Conservation (phyloP, 2,329 filamentous ascomycete genomes). For the Fusarium haematococcum region DNA sequence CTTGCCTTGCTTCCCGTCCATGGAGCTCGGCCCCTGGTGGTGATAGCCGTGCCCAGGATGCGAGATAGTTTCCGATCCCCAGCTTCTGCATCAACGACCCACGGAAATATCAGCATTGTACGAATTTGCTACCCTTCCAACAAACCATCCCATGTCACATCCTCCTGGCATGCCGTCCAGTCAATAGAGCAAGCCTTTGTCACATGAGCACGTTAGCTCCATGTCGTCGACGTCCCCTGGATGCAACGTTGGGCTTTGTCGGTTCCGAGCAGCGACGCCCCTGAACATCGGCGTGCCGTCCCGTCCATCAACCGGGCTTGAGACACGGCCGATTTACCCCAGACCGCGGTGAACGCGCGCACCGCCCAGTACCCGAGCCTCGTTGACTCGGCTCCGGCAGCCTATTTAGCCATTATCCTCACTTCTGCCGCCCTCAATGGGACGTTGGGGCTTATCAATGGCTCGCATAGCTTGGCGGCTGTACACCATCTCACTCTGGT, state of each 20-base stretch:
- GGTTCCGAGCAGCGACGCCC: conserved; percentile 11
- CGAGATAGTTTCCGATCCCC: conserved; percentile 25
- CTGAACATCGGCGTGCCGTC: conserved; percentile 1
- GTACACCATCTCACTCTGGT: conserved; percentile 17
- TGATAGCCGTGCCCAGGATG: conserved; percentile 16
- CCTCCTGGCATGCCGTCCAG: background rate
- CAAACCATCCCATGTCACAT: background rate
- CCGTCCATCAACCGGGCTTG: conserved; percentile 19
- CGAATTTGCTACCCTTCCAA: background rate
- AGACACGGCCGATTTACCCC: conserved; percentile 16
- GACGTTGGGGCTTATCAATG: conserved; percentile 16
- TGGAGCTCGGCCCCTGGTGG: conserved; percentile 16
- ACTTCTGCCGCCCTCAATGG: background rate
- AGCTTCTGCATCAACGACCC: background rate
- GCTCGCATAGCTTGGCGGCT: conserved; percentile 31
- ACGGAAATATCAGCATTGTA: background rate
- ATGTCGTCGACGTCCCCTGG: background rate
- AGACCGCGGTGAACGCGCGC: background rate
- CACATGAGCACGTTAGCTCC: background rate
- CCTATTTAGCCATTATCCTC: background rate
- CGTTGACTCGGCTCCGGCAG: background rate
- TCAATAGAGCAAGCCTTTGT: background rate
- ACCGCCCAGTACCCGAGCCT: conserved; percentile 5
- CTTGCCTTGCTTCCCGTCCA: background rate
- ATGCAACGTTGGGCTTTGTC: background rate